Conservation (phyloP, 106 monocot genomes). For the Dioscorea alata region DNA sequence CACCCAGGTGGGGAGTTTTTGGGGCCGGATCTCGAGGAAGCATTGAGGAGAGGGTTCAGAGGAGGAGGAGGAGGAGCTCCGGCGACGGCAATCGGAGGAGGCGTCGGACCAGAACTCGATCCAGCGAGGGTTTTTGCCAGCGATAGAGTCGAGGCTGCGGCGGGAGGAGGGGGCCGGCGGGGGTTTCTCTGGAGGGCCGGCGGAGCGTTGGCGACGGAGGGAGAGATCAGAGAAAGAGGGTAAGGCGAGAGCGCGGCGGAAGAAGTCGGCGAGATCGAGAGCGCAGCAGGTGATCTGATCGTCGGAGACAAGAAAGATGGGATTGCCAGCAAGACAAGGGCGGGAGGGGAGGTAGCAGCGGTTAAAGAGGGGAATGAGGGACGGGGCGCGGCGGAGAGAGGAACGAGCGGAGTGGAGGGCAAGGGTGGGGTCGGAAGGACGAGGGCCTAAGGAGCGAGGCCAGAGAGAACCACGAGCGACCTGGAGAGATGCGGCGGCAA, state of each 20-base stretch:
- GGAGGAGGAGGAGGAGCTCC: constrained; percentile 21
- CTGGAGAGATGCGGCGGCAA: no score
- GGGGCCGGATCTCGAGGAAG: constrained; percentile 20
- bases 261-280: constrained; percentile 35
- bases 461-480: no score
- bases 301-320: constrained; percentile 39
- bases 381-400: constrained; percentile 23
- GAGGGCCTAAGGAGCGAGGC: no score
- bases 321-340: constrained; percentile 49
- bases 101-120: constrained; percentile 65
- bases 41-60: constrained; percentile 11
- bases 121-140: constrained; percentile 27
- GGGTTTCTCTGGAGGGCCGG: background rate
- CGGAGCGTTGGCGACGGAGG: constrained; percentile 7
- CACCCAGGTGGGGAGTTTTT: constrained; percentile 31
- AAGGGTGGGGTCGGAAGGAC: no score
- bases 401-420: constrained; percentile 13
- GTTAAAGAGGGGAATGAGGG: constrained; percentile 36
- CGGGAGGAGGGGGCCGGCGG: constrained; percentile 4
- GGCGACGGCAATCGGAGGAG: constrained; percentile 10
- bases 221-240: background rate
- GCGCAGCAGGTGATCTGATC: constrained; percentile 19
- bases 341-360: constrained; percentile 39
- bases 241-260: constrained; percentile 12
- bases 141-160: constrained; percentile 19